Evolutionary conservation across 345 rosid genomes (phyloP).

Genomic region (Citrus maxima): DNA sequence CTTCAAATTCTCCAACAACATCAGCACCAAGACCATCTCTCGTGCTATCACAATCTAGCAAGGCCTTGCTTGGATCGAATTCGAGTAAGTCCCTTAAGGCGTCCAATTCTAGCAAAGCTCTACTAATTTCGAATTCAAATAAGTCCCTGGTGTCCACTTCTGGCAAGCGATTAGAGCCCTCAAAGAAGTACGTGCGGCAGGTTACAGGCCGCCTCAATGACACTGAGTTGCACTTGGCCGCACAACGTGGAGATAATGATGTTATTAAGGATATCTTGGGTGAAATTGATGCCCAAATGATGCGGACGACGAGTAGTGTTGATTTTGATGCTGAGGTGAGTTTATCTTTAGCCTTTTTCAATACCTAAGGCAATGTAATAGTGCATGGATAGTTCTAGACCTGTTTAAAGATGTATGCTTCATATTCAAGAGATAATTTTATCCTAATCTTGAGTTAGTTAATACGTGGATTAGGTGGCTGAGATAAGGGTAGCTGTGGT

Average conservation of each 20-base stretch:
- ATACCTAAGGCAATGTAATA: not conserved
- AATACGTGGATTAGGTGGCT: constrained; percentile 36
- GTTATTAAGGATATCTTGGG: constrained; percentile 59
- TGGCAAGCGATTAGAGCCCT: constrained; percentile 70
- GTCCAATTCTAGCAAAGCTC: constrained; percentile 53
- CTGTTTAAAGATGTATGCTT: not conserved
- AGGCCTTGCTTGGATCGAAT: constrained; percentile 35
- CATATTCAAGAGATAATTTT: not conserved
- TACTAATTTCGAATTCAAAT: constrained; percentile 57
- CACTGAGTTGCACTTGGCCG: constrained; percentile 93
- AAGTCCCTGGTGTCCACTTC: constrained; percentile 63
- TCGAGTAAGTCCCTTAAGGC: constrained; percentile 40
- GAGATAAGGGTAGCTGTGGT: constrained; percentile 71
- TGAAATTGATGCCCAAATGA: constrained; percentile 78
- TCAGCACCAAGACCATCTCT: constrained; percentile 39
- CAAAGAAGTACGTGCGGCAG: constrained; percentile 88
- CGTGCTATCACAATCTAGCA: constrained; percentile 49
- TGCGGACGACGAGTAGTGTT: constrained; percentile 50
- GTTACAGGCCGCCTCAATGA: constrained; percentile 94
- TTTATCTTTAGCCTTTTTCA: not conserved
- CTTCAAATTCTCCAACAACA: constrained; percentile 29
- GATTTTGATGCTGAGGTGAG: constrained; percentile 77
- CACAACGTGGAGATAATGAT: constrained; percentile 71
- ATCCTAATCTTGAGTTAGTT: not conserved
- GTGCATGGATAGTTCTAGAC: not conserved